Evolutionary conservation across 306 rosid species (phyloP).

Genomic region (Abrus pulchellus): DNA sequence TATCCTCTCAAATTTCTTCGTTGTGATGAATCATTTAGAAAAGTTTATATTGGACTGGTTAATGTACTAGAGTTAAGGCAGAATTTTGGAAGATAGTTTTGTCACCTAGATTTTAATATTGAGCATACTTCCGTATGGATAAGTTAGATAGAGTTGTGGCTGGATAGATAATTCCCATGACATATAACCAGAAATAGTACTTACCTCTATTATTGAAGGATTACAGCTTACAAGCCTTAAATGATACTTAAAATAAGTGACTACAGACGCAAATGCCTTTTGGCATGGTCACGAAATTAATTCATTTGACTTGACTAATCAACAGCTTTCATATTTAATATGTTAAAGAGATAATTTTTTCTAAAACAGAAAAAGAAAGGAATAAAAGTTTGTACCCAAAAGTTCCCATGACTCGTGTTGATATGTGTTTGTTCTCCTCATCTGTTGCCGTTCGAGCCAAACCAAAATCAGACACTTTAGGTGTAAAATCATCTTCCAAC

Average conservation of each 20-base stretch:
- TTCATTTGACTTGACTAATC: not conserved
- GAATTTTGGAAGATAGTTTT: slow-evolving; percentile 14
- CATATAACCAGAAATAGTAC: not conserved
- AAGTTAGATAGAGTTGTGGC: not conserved
- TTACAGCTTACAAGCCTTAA: not conserved
- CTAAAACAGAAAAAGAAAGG: slow-evolving; percentile 8
- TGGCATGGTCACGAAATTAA: not conserved
- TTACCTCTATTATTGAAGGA: not conserved
- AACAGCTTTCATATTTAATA: slow-evolving; percentile 2
- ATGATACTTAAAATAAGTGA: not conserved
- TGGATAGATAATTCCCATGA: not conserved
- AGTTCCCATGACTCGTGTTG: slow-evolving; percentile 93
- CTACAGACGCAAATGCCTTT: not conserved
- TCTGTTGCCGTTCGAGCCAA: slow-evolving; percentile 80
- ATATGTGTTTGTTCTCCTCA: slow-evolving; percentile 75
- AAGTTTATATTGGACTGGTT: not conserved
- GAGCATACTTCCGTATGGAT: not conserved
- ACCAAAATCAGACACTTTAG: slow-evolving; percentile 92
- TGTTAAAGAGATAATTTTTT: not conserved
- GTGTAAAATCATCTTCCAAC: slow-evolving; percentile 84
- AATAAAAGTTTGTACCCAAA: slow-evolving; percentile 69
- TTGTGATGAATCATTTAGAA: not conserved
- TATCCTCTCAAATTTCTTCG: not conserved
- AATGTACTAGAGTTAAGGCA: not conserved
- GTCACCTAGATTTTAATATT: not conserved